Evolutionary conservation across 2,329 filamentous ascomycete species (phyloP).

Genomic region (Helotiales sp.): DNA sequence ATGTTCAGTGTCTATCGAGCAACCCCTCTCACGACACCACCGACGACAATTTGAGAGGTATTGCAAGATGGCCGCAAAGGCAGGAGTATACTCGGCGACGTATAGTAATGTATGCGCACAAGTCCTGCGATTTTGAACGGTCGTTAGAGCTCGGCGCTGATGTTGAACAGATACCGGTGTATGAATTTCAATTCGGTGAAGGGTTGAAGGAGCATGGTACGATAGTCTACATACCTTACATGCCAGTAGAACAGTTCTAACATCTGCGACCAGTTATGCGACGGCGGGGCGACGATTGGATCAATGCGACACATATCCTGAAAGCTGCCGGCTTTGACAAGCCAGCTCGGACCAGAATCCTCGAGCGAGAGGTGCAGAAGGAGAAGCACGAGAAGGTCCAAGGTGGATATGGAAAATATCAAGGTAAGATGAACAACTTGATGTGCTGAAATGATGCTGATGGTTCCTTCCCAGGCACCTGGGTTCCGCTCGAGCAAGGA

Average conservation of each 20-base stretch:
- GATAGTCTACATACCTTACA: neutral
- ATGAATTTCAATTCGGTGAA: constrained; percentile 83
- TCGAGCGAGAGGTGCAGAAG: constrained; percentile 96
- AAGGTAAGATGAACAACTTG: constrained; percentile 57
- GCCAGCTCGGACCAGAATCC: constrained; percentile 87
- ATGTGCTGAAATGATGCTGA: constrained; percentile 18
- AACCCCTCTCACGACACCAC: too few species aligned
- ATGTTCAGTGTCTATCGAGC: too few species aligned
- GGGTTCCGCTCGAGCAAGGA: constrained; percentile 86
- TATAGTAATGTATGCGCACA: constrained; percentile 61
- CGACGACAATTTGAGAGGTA: too few species aligned
- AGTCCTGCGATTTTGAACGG: neutral
- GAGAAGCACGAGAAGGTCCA: constrained; percentile 97
- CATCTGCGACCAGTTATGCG: constrained; percentile 66
- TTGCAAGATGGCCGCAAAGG: constrained; percentile 34
- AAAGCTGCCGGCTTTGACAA: constrained; percentile 98
- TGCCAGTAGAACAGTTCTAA: constrained; percentile 5
- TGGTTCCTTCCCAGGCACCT: constrained; percentile 73
- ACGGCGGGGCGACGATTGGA: constrained; percentile 89
- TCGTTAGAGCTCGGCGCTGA: constrained; percentile 3
- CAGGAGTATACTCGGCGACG: constrained; percentile 62
- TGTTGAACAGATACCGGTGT: constrained; percentile 76
- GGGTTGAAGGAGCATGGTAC: constrained; percentile 74
- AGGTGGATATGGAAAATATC: constrained; percentile 97
- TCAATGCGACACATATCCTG: constrained; percentile 98